phyloP scores from a whole-genome alignment of 129 eudicot species.

The Saposhnikovia divaricata region DNA sequence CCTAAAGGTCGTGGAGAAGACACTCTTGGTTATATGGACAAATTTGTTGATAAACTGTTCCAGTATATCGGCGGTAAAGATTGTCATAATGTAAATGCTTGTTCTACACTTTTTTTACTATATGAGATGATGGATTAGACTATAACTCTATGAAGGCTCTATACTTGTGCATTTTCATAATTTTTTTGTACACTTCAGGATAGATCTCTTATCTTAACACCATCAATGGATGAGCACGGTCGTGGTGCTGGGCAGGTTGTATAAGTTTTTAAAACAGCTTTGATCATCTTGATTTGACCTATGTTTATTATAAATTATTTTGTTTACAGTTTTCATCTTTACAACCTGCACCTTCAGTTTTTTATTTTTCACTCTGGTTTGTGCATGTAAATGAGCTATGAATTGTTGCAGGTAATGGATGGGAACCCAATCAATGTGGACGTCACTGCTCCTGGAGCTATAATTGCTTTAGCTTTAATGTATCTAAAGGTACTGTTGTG shows the following conservation, averaged over 20 bases:
- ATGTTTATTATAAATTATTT: background rate
- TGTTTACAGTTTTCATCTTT: background rate
- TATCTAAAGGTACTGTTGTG: slow-evolving; percentile 64
- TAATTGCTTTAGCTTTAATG: slow-evolving; percentile 78
- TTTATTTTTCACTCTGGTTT: background rate
- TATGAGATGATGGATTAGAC: slow-evolving; percentile 12
- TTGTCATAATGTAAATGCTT: slow-evolving; percentile 47
- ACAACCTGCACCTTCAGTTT: background rate
- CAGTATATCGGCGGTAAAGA: slow-evolving; percentile 73
- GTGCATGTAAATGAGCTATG: slow-evolving; percentile 8
- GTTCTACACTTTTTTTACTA: slow-evolving; percentile 13
- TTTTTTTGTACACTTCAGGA: slow-evolving; percentile 39
- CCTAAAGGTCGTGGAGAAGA: slow-evolving; percentile 77
- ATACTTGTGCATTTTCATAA: background rate
- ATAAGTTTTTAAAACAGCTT: slow-evolving; percentile 1
- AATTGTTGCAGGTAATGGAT: slow-evolving; percentile 53
- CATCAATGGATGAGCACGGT: slow-evolving; percentile 53
- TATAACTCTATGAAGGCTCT: background rate
- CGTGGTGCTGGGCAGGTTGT: slow-evolving; percentile 83
- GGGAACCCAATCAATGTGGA: slow-evolving; percentile 72
- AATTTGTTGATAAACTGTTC: slow-evolving; percentile 69
- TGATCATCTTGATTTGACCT: background rate
- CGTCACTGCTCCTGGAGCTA: slow-evolving; percentile 98
- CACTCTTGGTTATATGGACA: slow-evolving; percentile 61
- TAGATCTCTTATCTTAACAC: slow-evolving; percentile 29